Base-by-base conservation (phyloP, 352 stramenopile genomes). In the Albugo candida region DNA sequence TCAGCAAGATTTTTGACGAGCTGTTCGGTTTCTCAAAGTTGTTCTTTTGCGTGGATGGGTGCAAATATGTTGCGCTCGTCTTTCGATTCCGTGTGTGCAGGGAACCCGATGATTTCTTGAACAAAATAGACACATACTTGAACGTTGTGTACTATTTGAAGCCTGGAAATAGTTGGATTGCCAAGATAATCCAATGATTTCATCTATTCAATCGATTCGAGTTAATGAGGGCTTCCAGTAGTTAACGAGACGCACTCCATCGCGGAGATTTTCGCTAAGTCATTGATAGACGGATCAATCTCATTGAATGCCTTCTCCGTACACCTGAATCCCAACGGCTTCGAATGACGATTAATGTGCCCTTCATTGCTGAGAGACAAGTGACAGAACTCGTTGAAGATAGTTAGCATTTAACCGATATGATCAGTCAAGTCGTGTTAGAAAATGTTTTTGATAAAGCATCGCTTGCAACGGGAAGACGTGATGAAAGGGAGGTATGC, bases 121-220 rank as follows among this genome's bases (percentile, higher is more conserved):
- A 95, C 52, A 36, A 69, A 83, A 40, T 78, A 59, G 27, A 98
- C 51, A 20, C 86, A 93, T 20, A 96, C 68, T 50, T 92, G 75
- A 0, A 97, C 81, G 58, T 99, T 99, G 67, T 97, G 86, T 11
- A 97, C 65, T 61, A 97, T 98, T 99, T 98, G 84, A 13, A 97
- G 63, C 14, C 92, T 65, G 14, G 91, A 96, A 10, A 94, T 58
- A 14, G 92, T 85, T 5, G 94, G 94, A 11, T 97, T 67, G 14
- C 92, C 75, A 41, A 98, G 67, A 34, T 76, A 82, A 11, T 52
- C 60, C 13, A 94, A 83, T 35, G 97, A 51, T 14, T 16, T 16
- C 14, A 16, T 41, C 14, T 41, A 14, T 16, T 41, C 16, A 41
- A 16, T 14, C 16, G 14, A 14, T 14, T 14, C 14, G 14, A 14